These are phyloP conservation scores for Corrigiola litoralis DNA, from an alignment of 179 eudicot genomes.

Conservation along the genomic window DNA sequence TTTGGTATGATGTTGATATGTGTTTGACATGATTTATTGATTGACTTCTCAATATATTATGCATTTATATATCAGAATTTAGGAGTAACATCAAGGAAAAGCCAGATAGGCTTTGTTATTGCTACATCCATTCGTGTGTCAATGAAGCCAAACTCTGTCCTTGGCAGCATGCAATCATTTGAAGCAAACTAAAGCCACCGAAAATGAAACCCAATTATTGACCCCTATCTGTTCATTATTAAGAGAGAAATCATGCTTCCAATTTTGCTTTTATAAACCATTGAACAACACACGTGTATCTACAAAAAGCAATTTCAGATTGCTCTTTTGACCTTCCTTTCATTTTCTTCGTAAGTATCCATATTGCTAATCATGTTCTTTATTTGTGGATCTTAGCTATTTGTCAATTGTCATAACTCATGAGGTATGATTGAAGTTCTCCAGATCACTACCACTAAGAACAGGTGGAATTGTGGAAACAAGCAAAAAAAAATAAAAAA, in stretches of 20 bases:
- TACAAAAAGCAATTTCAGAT: too few species aligned
- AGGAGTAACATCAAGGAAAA: background rate
- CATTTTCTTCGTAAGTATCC: too few species aligned
- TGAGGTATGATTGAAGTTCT: too few species aligned
- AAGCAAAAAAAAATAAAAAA: too few species aligned
- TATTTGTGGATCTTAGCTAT: too few species aligned
- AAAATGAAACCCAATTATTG: constrained; percentile 18
- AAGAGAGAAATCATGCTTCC: background rate
- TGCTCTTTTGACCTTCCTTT: too few species aligned
- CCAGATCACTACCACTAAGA: too few species aligned
- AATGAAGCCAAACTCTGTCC: constrained; percentile 9
- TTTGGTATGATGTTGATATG: constrained; percentile 1
- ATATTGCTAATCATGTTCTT: too few species aligned
- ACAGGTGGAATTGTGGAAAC: too few species aligned
- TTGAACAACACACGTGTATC: constrained; percentile 12
- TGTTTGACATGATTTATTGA: too few species aligned
- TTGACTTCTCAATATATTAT: too few species aligned
- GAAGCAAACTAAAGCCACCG: background rate
- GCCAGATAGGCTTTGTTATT: background rate
- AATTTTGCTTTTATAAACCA: background rate
- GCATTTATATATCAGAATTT: background rate
- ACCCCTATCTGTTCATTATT: background rate
- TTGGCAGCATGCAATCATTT: constrained; percentile 25
- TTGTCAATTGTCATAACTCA: too few species aligned
- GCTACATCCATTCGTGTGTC: constrained; percentile 19